Evolutionary conservation across 805 yeast genomes (phyloP), one percentile per base, ranked within the genome.

Genomic region (Schwanniomyces vanrijiae): DNA sequence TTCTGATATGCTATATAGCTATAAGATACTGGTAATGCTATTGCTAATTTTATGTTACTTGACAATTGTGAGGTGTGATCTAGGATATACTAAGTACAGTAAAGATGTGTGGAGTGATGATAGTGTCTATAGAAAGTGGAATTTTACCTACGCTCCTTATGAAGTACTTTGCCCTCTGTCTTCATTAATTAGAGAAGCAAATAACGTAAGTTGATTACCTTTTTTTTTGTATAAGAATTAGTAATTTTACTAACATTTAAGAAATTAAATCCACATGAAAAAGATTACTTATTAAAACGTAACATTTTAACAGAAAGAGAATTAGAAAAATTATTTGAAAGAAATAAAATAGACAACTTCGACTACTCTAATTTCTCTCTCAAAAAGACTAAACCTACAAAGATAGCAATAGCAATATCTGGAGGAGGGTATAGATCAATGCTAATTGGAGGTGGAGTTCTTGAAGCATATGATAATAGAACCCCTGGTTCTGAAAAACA

Each of bases 361-460:
- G 60, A 71, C 40, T 51, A 58, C 4, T 52, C 55, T 7, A 35
- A 33, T 18, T 68, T 63, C 48, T 49, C 55, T n/a, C 52, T 5
- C 42, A 48, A 14, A 39, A 48, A 47, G 28, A 20, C 42, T 13
- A 46, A 44, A 46, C 56, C 65, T 1, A 52, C 56, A 9, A 60
- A 46, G 13, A 66, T 77, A 7, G 77, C 75, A 4, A 50, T 78
- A 2, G 71, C 78, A 2, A 46, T 77, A 4, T 73, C 80, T 11
- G 83, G 83, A 1, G 82, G 81, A 3, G 81, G 82, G 2, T 77
- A 80, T 59, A 64, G 88, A 44, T 77, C 88, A 6, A 80, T 83
- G 84, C 56, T 83, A 16, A 68, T 72, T 14, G 83, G 81, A 0
- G 85, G 81, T 0, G 88, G 88, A 0, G 70, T 73, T 2, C 47